Percentiles rank a stretch among this genome's conserved stretches.
phyloP scores from a whole-genome alignment of 768 basidiomycete species.

The Plicaturopsis crispa region DNA sequence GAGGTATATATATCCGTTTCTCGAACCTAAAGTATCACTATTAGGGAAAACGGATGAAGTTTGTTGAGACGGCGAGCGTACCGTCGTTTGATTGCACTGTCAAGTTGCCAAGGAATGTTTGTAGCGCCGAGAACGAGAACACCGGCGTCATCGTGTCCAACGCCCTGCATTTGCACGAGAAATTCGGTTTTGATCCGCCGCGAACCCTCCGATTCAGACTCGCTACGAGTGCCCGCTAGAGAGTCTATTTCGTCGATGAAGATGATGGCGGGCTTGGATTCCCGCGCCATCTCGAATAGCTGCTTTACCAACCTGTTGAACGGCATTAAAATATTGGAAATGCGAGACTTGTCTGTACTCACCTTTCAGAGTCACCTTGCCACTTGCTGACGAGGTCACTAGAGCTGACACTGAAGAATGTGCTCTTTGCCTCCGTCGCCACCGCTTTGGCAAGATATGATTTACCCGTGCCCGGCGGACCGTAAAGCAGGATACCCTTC shows the following conservation, averaged over 20 bases:
- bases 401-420: conserved; percentile 95
- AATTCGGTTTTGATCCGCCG: conserved; percentile 97
- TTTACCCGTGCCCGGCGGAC: conserved; percentile 97
- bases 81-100: conserved; percentile 96
- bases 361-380: conserved; percentile 99
- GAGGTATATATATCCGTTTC: conserved; percentile 96
- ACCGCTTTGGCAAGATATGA: conserved; percentile 96
- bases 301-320: conserved; percentile 80
- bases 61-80: conserved; percentile 21
- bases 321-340: conserved; percentile 3
- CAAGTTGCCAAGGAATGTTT: conserved; percentile 97
- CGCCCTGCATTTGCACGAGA: conserved; percentile 97
- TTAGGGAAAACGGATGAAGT: not conserved
- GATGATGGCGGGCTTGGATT: conserved; percentile 95
- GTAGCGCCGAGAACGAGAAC: conserved; percentile 96
- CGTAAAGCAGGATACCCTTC: conserved; percentile 93
- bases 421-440: conserved; percentile 98
- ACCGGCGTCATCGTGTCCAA: conserved; percentile 95
- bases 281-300: conserved; percentile 92
- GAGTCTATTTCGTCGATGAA: conserved; percentile 99
- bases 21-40: conserved; percentile 58
- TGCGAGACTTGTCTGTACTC: conserved; percentile 5
- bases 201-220: conserved; percentile 97
- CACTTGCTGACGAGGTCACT: conserved; percentile 97
- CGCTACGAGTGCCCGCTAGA: conserved; percentile 87